Evolutionary conservation across 805 yeast genomes (phyloP), one percentile per base, ranked within the genome.

Genomic region (Grigorovia humatica): DNA sequence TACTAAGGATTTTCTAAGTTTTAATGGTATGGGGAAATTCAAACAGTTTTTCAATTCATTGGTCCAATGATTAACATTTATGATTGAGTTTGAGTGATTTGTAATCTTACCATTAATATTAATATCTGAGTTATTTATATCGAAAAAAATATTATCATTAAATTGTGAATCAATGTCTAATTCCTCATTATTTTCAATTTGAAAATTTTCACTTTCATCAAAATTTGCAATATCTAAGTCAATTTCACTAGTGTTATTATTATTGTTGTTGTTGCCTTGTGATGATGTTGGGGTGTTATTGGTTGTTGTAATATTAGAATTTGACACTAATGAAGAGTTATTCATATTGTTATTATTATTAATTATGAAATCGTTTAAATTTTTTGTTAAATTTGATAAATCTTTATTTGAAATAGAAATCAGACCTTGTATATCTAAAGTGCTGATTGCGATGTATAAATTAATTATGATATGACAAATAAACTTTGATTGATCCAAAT

Each of bases 11-110:
- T 80, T 74, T 51, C 89, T 75, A 48, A 82, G 67, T 1, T 72
- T 58, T 15, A 88, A 59, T 0, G 98, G 97, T 70, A 91, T 74
- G 48, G 84, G 85, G 60, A 85, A 81, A 30, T 48, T 43, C 49
- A 88, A 66, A 78, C 96, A 84, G 44, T 84, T 82, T 50, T 80
- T 77, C 57, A 91, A 74, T 65, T 88, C 97, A 51, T 84, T 82
- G 0, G 96, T 83, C 96, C 96, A 90, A 54, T 84, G 85, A 50
- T 83, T 76, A 9, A 88, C 83, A 45, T 82, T 77, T 9, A 85
- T 81, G 9, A 86, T 83, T 0, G 93, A 79, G 0, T 90, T 84
- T 1, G 86, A 79, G 56, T 76, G 74, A 1, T 83, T 78, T 1
- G 82, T 74, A 11, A 80, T 75, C 57, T 80, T 82, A 54, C 83